Percentiles rank a stretch among this genome's conserved stretches.
Conservation (phyloP, 352 stramenopile genomes). For the Phytophthora fragariaefolia region DNA sequence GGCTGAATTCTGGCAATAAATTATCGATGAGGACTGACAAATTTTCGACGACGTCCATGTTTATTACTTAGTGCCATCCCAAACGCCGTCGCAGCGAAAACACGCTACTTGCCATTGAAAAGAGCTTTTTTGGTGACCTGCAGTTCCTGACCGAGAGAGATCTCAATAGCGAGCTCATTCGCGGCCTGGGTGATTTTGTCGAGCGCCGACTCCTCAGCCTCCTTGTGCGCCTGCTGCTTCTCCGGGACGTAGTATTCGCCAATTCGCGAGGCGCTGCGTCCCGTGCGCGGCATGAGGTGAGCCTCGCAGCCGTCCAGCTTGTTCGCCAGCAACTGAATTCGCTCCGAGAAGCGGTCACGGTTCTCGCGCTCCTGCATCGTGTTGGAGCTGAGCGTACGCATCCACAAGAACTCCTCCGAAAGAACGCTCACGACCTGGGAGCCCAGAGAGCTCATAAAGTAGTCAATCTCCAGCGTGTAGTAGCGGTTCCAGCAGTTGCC, state of each 20-base stretch:
- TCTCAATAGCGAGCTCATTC: constrained; percentile 88
- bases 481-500: constrained; percentile 95
- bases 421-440: constrained; percentile 93
- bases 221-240: constrained; percentile 70
- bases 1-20: constrained; percentile 25
- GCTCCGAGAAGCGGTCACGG: constrained; percentile 90
- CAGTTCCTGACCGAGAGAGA: constrained; percentile 80
- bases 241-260: constrained; percentile 89
- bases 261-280: constrained; percentile 69
- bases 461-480: constrained; percentile 89
- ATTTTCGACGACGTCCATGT: constrained; percentile 25
- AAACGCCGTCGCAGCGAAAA: constrained; percentile 9
- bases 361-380: constrained; percentile 91
- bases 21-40: constrained; percentile 26
- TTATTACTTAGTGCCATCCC: constrained; percentile 30
- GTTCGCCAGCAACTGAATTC: constrained; percentile 85
- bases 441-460: constrained; percentile 96
- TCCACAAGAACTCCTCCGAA: constrained; percentile 95
- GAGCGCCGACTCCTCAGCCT: constrained; percentile 79
- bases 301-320: constrained; percentile 85
- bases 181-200: constrained; percentile 89
- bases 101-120: constrained; percentile 84
- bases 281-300: constrained; percentile 57
- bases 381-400: constrained; percentile 90
- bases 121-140: constrained; percentile 86